Evolutionary conservation across 2,329 filamentous ascomycete species (phyloP), one percentile per base, ranked within the genome.

Genomic region (Mariannaea sp.): DNA sequence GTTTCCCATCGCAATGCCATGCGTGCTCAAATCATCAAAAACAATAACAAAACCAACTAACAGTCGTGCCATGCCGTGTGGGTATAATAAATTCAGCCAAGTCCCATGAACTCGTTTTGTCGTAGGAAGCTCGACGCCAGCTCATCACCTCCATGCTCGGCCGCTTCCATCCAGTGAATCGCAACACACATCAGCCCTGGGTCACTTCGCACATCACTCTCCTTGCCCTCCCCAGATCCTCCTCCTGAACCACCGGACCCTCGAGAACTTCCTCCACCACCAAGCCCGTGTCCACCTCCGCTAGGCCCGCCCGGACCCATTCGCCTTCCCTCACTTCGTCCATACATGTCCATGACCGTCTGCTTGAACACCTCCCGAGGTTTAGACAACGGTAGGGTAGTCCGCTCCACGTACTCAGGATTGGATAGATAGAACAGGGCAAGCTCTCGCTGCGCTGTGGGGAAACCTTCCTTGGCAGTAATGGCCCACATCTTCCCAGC

Each of bases 121-220:
- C 87, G 82, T 71, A 97, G 75, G 73, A 93, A 92, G 70, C 87
- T 88, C 68, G 85, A 87, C 16, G 93, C 93, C 62, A 96, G 77
- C 67, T 88, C 83, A 70, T 97, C 93, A 1, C 92, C 92, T n/a
- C 92, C 92, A 49, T 83, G 82, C 64, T 90, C 89, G 30, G 90
- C 92, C 60, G 90, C 80, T 75, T 93, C 90, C 92, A 97, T 97
- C 92, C 93, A 97, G 77, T 97, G 93, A 73, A 95, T 86, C 8
- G 93, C 93, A 52, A 96, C 84, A 66, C 92, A 97, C 89, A 97
- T 94, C 35, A 92, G 85, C 48, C 88, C 88, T 2, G 90, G 90
- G 70, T 97, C 91, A 55, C 87, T 92, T 61, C 90, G 71, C 29
- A 83, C 79, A 54, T 83, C 72, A 14, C 75, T 75, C 41, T 77